These are phyloP conservation scores for Moniliophthora roreri DNA, from an alignment of 1,284 basidiomycete genomes.

Conservation along the genomic window DNA sequence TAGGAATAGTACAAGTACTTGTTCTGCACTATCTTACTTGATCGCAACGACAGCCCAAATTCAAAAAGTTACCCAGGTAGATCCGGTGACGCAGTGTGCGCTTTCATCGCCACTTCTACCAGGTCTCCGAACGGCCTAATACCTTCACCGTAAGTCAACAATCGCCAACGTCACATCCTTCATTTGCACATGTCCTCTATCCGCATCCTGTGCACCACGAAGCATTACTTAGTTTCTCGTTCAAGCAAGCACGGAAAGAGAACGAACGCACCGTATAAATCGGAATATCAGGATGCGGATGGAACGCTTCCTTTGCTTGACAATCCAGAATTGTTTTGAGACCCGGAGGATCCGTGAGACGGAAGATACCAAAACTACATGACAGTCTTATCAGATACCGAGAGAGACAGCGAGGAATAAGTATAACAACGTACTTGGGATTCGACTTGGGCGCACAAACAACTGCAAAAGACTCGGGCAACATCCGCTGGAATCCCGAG, in stretches of 20 bases:
- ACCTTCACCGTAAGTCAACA: constrained; percentile 3
- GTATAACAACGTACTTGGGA: constrained; percentile 57
- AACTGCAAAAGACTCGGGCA: constrained; percentile 89
- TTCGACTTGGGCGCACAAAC: constrained; percentile 82
- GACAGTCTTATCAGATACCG: not conserved
- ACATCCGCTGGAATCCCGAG: constrained; percentile 81
- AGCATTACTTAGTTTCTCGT: constrained; percentile 17
- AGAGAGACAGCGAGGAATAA: constrained; percentile 6
- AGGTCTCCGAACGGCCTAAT: too few species aligned
- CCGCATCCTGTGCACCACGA: constrained; percentile 5
- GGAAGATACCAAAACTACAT: constrained; percentile 80
- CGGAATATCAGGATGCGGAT: constrained; percentile 78
- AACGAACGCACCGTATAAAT: constrained; percentile 73
- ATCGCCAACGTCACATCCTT: constrained; percentile 1
- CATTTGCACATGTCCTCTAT: constrained; percentile 4
- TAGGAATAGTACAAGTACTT: too few species aligned
- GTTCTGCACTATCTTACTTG: too few species aligned
- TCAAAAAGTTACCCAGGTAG: too few species aligned
- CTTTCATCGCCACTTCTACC: too few species aligned
- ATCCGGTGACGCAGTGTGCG: too few species aligned
- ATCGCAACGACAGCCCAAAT: too few species aligned
- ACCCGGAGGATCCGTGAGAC: constrained; percentile 83
- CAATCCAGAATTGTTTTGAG: constrained; percentile 71
- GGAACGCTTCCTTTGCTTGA: constrained; percentile 72
- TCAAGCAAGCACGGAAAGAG: not conserved